phyloP scores from a whole-genome alignment of 2,329 filamentous ascomycete species.

The Pezicula carpinea region DNA sequence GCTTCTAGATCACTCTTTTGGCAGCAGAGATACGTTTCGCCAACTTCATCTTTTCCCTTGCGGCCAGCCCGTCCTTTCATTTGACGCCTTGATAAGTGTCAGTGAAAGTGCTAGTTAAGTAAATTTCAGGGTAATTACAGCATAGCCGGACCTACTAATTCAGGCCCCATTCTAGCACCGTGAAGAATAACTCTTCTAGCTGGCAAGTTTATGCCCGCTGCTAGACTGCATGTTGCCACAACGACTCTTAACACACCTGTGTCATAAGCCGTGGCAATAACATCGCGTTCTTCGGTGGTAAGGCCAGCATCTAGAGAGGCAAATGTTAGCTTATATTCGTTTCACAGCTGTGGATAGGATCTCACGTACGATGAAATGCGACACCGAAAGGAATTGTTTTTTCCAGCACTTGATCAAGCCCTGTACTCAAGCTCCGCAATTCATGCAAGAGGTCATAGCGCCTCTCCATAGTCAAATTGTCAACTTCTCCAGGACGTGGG shows the following conservation, averaged over 20 bases:
- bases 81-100: slow-evolving; percentile 49
- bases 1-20: slow-evolving; percentile 62
- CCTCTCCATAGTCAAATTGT: slow-evolving; percentile 46
- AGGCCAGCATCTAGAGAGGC: slow-evolving; percentile 50
- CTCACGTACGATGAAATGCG: slow-evolving; percentile 65
- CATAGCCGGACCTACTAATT: slow-evolving; percentile 74
- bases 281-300: slow-evolving; percentile 69
- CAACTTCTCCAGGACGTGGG: slow-evolving; percentile 40
- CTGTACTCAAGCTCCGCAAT: slow-evolving; percentile 59
- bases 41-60: slow-evolving; percentile 73
- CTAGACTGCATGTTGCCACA: slow-evolving; percentile 73
- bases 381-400: slow-evolving; percentile 63
- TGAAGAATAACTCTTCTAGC: slow-evolving; percentile 72
- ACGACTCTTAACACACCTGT: slow-evolving; percentile 63
- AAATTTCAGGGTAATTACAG: slow-evolving; percentile 38
- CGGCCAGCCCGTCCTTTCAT: slow-evolving; percentile 76
- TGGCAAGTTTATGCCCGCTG: slow-evolving; percentile 76
- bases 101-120: neutral
- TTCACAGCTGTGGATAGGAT: neutral
- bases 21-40: slow-evolving; percentile 75
- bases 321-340: slow-evolving; percentile 1
- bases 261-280: slow-evolving; percentile 69
- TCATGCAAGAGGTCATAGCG: slow-evolving; percentile 62
- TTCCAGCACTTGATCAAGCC: slow-evolving; percentile 60
- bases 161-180: slow-evolving; percentile 69